phyloP scores from a whole-genome alignment of 768 basidiomycete species.

The Leccinum obscurum region DNA sequence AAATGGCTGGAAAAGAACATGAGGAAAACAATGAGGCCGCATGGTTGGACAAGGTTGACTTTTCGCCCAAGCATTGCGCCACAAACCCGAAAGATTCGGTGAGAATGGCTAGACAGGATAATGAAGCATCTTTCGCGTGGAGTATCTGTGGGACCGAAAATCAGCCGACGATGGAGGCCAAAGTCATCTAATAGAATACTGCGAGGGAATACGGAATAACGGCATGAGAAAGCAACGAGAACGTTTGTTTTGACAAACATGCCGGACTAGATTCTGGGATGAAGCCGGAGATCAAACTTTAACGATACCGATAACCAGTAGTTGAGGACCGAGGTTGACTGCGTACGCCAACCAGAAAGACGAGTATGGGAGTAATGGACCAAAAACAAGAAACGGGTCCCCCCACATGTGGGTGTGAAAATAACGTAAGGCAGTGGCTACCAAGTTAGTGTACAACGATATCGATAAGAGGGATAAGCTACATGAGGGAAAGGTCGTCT shows the following conservation, averaged over 20 bases:
- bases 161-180: background rate
- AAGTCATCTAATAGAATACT: background rate
- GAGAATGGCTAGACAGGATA: background rate
- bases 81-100: constrained; percentile 12
- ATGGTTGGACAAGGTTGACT: constrained; percentile 1
- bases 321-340: background rate
- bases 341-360: background rate
- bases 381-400: constrained; percentile 3
- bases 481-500: background rate
- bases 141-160: background rate
- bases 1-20: background rate
- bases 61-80: constrained; percentile 10
- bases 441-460: constrained; percentile 1
- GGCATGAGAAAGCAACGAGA: background rate
- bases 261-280: background rate
- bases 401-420: constrained; percentile 16
- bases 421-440: constrained; percentile 9
- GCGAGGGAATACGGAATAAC: background rate
- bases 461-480: constrained; percentile 1
- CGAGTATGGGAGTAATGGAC: constrained; percentile 3
- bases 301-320: background rate
- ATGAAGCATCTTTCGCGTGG: background rate
- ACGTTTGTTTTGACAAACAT: background rate
- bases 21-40: background rate
- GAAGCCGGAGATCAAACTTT: background rate